Percentiles rank a stretch among this genome's conserved stretches.
phyloP scores from a whole-genome alignment of 2,329 filamentous ascomycete genomes.

The Colletotrichum aenigma region DNA sequence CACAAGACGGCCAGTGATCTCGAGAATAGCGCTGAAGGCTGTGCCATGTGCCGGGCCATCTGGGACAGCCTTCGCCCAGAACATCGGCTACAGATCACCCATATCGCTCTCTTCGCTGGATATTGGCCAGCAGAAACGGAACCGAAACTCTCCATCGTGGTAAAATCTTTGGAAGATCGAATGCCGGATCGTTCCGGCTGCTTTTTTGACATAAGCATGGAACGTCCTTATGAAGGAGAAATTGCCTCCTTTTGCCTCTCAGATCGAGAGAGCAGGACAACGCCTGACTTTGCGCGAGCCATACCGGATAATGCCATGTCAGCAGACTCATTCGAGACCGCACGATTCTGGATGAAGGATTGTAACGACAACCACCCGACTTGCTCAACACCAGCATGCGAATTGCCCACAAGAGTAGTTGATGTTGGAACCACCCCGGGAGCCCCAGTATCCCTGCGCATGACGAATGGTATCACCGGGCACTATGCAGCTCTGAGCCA shows the following conservation, averaged over 20 bases:
- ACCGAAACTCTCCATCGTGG: accelerated
- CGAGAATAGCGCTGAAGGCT: not conserved
- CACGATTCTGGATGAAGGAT: not conserved
- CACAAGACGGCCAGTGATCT: not conserved
- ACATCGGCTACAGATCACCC: accelerated
- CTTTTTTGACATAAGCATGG: not conserved
- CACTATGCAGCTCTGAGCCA: not conserved
- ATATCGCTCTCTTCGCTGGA: not conserved
- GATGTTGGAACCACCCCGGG: accelerated
- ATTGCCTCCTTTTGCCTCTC: not conserved
- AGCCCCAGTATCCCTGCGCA: not conserved
- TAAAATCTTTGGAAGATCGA: not conserved
- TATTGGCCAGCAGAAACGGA: not conserved
- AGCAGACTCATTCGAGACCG: not conserved
- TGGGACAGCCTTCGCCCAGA: not conserved
- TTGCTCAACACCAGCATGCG: not conserved
- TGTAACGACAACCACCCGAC: not conserved
- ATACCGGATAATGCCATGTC: not conserved
- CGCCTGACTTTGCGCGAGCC: not conserved
- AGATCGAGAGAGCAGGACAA: not conserved
- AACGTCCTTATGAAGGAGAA: not conserved
- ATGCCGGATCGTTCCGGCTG: too few species aligned
- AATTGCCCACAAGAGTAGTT: not conserved
- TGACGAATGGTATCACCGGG: accelerated
- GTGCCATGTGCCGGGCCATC: not conserved